Evolutionary conservation across 1,139 yeast genomes (phyloP), one percentile per base, ranked within the genome.

Genomic region (Pichia terricola): DNA sequence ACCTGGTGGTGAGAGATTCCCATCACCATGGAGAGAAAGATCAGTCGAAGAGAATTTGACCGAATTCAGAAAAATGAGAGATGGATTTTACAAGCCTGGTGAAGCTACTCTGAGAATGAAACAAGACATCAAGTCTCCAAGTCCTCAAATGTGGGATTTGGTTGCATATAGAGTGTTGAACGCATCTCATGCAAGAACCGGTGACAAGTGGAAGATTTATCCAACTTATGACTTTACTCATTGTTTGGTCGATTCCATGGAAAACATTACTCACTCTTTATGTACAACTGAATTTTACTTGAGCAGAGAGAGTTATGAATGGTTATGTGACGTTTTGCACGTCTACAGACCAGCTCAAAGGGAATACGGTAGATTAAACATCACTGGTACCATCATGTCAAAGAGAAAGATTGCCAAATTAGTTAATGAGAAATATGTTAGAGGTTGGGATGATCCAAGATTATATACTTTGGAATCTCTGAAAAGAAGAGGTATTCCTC

Each of bases 71-170:
- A 79, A 74, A 49, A 94, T 94, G 99, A 79, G 81, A 59, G 87
- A 85, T 58, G 98, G 98, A 39, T 70, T 72, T 53, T 94, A 84
- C 66, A 73, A 75, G 53, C 88, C 88, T 38, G 97, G 97, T 52
- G 87, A 86, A 62, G 97, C 95, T 32, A 87, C 89, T 4, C 72
- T 94, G 60, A 81, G 99, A 68, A 91, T 94, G 98, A 91, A 91
- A 64, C 96, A 87, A 71, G 95, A 91, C 62, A 69, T 91, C 52
- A 63, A 66, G n/a, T 84, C 94, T 35, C 95, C 96, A 53, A 85
- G 87, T 54, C 98, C 98, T 26, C 98, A 91, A 68, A 94, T 94
- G 98, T 94, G 99, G 98, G 99, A 94, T 66, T 75, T 91, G 55
- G 94, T 91, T 48, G 98, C 98, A n/a, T 94, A 94, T 68, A 79